Evolutionary conservation across 768 basidiomycete species (phyloP).

Genomic region (Termitomyces titanicus): DNA sequence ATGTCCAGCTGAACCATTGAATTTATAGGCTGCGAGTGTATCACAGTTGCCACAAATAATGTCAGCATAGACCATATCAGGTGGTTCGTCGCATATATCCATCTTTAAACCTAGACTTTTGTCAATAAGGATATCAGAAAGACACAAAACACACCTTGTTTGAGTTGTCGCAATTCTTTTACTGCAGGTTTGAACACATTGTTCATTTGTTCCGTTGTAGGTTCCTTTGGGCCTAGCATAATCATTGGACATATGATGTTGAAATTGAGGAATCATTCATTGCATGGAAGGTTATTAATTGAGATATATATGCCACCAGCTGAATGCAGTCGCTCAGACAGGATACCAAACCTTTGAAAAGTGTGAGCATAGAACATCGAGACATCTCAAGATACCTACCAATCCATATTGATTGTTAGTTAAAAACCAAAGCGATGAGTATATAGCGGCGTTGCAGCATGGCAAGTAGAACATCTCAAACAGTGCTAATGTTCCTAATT

Average conservation of each 20-base stretch:
- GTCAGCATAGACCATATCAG: conserved; percentile 19
- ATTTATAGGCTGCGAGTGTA: conserved; percentile 22
- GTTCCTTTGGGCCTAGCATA: too few relatives aligned
- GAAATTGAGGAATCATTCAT: too few relatives aligned
- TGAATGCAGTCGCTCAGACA: conserved; percentile 20
- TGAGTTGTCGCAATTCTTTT: conserved; percentile 16
- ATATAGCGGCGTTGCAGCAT: too few relatives aligned
- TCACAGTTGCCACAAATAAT: conserved; percentile 22
- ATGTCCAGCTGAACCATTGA: too few relatives aligned
- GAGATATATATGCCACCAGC: too few relatives aligned
- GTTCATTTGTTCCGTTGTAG: conserved; percentile 26
- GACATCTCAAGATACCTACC: neutral
- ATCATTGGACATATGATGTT: too few relatives aligned
- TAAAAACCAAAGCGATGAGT: neutral
- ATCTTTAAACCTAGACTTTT: too few relatives aligned
- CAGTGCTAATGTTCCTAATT: too few relatives aligned
- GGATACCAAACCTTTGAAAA: conserved; percentile 19
- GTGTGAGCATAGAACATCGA: neutral
- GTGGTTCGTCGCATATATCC: conserved; percentile 16
- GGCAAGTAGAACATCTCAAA: too few relatives aligned
- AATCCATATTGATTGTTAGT: too few relatives aligned
- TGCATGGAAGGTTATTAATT: too few relatives aligned
- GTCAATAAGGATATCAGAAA: neutral
- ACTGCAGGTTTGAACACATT: conserved; percentile 17
- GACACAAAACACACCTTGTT: conserved; percentile 15